Base-by-base conservation (phyloP, 1,284 basidiomycete genomes). In the Ustilago bromivora region DNA sequence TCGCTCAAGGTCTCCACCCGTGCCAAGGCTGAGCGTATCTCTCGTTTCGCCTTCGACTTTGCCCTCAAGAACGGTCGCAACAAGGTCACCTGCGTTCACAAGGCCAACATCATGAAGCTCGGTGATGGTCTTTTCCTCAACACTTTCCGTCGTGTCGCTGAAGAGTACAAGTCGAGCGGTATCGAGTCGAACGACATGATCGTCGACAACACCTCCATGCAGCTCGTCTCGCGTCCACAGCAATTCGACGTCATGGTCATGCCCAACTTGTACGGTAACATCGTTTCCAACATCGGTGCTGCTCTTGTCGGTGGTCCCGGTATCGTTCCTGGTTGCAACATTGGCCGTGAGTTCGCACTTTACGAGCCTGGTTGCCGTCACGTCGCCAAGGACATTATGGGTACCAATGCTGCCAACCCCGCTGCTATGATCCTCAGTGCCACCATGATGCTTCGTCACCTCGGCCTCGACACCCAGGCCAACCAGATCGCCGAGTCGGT, bases 21-120 rank as follows among this genome's bases (percentile, higher is more conserved):
- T 63, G 91, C 92, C 79, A 99, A 98, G 89, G 94, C 95, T 17
- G 97, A 99, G 88, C 93, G 97, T 79, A 99, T 99, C 84, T 91
- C 92, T 43, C 92, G 97, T 65, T 99, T 99, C 86, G 97, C 97
- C 5, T 99, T 99, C 85, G 96, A 99, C 88, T 99, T 98, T 88
- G 97, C 97, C 56, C 89, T 98, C 85, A 98, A 98, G 91, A 99
- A 99, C 89, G 92, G 93, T 88, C 92, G 96, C 88, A 98, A 98
- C 94, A 98, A 96, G 92, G 97, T 99, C 82, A 99, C 97, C 65
- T 98, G 96, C 87, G 96, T 99, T 57, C 97, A 99, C 92, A 99
- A 99, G 89, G 97, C 97, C 86, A 99, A 99, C 90, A 99, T 99
- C 90, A 99, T 99, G 97, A 99, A 99, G 89, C 92, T 99, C 83